A percentile compares a stretch with the other conserved stretches of the same genome.
phyloP scores from a whole-genome alignment of 2,329 filamentous ascomycete genomes.

The Aaosphaeria pasadenensis region DNA sequence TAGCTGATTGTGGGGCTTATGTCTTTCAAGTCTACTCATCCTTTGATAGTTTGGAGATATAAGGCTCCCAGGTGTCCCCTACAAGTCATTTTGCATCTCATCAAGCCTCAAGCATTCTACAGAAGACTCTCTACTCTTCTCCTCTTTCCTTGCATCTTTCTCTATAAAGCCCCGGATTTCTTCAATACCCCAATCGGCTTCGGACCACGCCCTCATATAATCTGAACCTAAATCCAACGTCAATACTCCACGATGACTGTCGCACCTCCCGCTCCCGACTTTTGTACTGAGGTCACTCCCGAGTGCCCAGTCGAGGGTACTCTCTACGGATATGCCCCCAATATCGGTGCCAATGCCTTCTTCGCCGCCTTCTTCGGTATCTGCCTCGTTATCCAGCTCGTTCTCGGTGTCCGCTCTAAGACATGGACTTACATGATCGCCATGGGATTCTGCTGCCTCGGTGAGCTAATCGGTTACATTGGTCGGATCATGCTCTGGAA shows the following conservation, averaged over 20 bases:
- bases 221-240: too few relatives aligned
- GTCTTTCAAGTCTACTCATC: too few relatives aligned
- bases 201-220: not conserved
- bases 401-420: constrained; percentile 48
- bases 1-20: too few relatives aligned
- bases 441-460: constrained; percentile 46
- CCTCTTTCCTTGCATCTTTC: not conserved
- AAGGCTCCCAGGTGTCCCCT: not conserved
- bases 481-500: constrained; percentile 53
- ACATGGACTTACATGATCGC: constrained; percentile 57
- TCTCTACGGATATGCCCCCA: constrained; percentile 55
- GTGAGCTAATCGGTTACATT: constrained; percentile 56
- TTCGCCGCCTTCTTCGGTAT: constrained; percentile 52
- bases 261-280: not conserved
- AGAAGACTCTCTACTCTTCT: not conserved
- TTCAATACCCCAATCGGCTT: not conserved
- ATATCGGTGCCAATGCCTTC: constrained; percentile 50
- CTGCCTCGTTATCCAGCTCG: constrained; percentile 47
- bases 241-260: not conserved
- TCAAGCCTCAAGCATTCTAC: not conserved
- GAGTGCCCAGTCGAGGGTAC: constrained; percentile 47
- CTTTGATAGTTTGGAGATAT: not conserved
- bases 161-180: not conserved
- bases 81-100: not conserved
- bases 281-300: not conserved